These are phyloP conservation scores for Blastobotrys buckinghamii DNA, from an alignment of 1,139 yeast genomes.

Conservation along the genomic window DNA sequence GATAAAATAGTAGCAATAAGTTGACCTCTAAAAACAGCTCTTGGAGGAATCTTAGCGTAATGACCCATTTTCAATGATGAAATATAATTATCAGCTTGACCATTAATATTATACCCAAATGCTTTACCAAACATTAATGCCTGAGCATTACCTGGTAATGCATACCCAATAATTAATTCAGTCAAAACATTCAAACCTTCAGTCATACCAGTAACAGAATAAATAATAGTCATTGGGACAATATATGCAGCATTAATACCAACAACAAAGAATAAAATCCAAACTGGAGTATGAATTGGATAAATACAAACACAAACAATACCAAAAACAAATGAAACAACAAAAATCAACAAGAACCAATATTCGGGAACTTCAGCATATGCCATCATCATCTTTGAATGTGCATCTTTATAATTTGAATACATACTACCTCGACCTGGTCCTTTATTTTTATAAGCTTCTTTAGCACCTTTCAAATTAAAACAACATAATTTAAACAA, in stretches of 20 bases:
- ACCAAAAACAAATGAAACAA: slow-evolving; percentile 41
- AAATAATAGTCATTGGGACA: slow-evolving; percentile 43
- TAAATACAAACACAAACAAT: slow-evolving; percentile 42
- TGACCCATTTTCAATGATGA: slow-evolving; percentile 55
- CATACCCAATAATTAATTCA: slow-evolving; percentile 55
- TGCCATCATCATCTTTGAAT: slow-evolving; percentile 9
- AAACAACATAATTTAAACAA: not conserved
- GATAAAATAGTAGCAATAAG: slow-evolving; percentile 37
- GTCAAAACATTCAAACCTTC: slow-evolving; percentile 52
- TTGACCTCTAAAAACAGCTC: slow-evolving; percentile 55
- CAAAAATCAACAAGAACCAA: slow-evolving; percentile 47
- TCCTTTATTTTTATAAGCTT: not conserved
- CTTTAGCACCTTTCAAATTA: slow-evolving; percentile 3
- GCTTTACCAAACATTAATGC: slow-evolving; percentile 55
- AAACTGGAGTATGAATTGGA: slow-evolving; percentile 43
- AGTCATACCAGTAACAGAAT: slow-evolving; percentile 47
- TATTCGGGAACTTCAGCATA: slow-evolving; percentile 45
- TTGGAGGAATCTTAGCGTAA: slow-evolving; percentile 54
- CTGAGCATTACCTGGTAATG: slow-evolving; percentile 50
- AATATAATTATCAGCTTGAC: slow-evolving; percentile 54
- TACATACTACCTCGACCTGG: slow-evolving; percentile 9
- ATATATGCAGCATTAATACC: slow-evolving; percentile 51
- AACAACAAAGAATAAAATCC: slow-evolving; percentile 54
- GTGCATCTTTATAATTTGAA: slow-evolving; percentile 13
- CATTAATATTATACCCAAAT: slow-evolving; percentile 53